Conservation (phyloP, 306 rosid genomes). For the Rosa rugosa region DNA sequence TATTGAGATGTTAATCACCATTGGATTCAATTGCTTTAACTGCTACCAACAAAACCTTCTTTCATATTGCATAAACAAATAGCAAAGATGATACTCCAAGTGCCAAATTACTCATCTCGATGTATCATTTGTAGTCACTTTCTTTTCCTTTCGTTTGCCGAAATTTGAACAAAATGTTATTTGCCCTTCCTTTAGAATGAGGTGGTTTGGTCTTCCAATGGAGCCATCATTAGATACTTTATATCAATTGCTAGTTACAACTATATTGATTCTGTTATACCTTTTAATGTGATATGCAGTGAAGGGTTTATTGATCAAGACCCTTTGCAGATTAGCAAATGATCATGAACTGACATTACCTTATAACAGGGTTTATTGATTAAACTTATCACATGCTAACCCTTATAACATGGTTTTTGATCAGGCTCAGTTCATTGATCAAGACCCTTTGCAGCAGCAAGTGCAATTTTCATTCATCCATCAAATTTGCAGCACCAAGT, state of each 20-base stretch:
- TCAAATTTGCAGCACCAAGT: no score
- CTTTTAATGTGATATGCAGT: conserved; percentile 52
- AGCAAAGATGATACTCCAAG: neutral
- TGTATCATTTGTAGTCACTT: neutral
- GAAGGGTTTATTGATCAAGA: conserved; percentile 85
- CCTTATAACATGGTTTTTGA: no score
- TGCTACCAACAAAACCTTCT: neutral
- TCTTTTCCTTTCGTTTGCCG: neutral
- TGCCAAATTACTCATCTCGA: neutral
- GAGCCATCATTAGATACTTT: neutral
- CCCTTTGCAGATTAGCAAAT: no score
- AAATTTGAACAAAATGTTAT: neutral
- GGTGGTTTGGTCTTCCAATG: neutral
- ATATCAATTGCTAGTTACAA: conserved; percentile 15
- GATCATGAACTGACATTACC: no score
- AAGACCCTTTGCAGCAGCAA: no score
- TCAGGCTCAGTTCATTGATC: no score
- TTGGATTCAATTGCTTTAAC: neutral
- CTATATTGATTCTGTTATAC: conserved; percentile 16
- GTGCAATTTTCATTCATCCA: no score
- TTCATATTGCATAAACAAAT: neutral
- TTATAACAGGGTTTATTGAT: no score
- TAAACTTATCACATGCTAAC: no score
- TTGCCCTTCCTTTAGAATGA: neutral
- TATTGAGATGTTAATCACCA: neutral